These are phyloP conservation scores for Apiospora aurea DNA, from an alignment of 2,329 filamentous ascomycete genomes.

Conservation along the genomic window DNA sequence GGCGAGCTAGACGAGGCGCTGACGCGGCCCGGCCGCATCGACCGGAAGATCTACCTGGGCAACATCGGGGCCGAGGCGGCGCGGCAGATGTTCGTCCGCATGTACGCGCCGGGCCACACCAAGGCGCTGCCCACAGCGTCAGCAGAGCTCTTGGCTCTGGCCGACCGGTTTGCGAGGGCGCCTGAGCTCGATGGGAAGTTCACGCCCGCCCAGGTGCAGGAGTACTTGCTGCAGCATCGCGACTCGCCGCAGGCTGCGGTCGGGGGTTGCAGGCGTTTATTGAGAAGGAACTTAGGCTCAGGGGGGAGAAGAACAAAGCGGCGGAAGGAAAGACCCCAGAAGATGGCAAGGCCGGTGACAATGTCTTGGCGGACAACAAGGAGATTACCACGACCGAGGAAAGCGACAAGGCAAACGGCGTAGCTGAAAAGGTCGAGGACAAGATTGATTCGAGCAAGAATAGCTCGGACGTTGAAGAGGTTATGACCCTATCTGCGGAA, in stretches of 20 bases:
- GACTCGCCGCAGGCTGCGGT: neutral
- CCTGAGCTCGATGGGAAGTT: constrained; percentile 53
- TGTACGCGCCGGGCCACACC: constrained; percentile 48
- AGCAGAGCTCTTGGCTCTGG: constrained; percentile 45
- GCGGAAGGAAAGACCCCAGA: neutral
- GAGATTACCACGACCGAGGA: neutral
- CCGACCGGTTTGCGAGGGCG: constrained; percentile 62
- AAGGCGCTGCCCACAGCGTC: constrained; percentile 29
- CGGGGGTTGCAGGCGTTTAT: neutral
- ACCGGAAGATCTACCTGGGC: constrained; percentile 66
- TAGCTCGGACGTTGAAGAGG: neutral
- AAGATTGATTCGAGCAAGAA: neutral
- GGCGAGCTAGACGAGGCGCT: constrained; percentile 66
- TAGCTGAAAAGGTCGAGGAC: neutral
- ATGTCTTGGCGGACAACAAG: neutral
- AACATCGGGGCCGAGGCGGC: constrained; percentile 53
- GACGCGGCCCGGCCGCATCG: constrained; percentile 68
- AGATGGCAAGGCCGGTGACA: neutral
- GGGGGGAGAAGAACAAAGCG: neutral
- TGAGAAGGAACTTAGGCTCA: neutral
- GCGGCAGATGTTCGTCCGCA: constrained; percentile 54
- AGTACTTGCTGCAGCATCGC: constrained; percentile 52
- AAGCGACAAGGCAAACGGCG: neutral
- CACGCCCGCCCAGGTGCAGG: constrained; percentile 58
- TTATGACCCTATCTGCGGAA: neutral